These are phyloP conservation scores for Cyberlindnera samutprakarnensis DNA, from an alignment of 805 yeast genomes.

Conservation along the genomic window DNA sequence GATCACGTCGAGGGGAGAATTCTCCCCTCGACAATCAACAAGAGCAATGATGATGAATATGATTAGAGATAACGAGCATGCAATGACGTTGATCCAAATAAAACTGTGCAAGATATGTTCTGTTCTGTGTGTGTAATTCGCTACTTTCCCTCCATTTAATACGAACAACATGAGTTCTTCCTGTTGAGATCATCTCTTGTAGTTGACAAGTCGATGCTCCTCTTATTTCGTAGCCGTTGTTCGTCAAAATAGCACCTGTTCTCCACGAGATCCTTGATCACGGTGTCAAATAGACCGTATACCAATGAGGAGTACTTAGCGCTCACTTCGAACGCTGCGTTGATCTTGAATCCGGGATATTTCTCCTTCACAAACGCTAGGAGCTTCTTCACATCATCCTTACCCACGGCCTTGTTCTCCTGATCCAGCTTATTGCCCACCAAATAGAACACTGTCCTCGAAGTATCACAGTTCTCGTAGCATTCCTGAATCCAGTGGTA, in stretches of 20 bases:
- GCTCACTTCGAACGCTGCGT: slow-evolving; percentile 40
- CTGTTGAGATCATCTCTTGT: slow-evolving; percentile 18
- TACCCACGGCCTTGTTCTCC: slow-evolving; percentile 29
- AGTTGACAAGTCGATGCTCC: slow-evolving; percentile 21
- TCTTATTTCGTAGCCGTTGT: slow-evolving; percentile 18
- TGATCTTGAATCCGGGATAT: slow-evolving; percentile 25
- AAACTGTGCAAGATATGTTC: too few relatives aligned
- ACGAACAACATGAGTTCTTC: slow-evolving; percentile 18
- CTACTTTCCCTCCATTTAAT: too few relatives aligned
- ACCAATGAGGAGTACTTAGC: slow-evolving; percentile 35
- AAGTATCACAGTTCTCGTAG: slow-evolving; percentile 26
- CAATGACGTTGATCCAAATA: too few relatives aligned
- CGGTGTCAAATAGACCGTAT: slow-evolving; percentile 29
- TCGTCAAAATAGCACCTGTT: slow-evolving; percentile 31
- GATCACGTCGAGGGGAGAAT: slow-evolving; percentile 4
- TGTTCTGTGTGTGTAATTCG: too few relatives aligned
- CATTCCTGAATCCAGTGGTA: slow-evolving; percentile 37
- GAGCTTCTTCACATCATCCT: slow-evolving; percentile 30
- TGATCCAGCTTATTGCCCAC: slow-evolving; percentile 40
- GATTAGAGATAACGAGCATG: too few relatives aligned
- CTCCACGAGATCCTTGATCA: slow-evolving; percentile 34
- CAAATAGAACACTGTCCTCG: slow-evolving; percentile 30
- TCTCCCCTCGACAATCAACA: background rate
- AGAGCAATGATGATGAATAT: background rate
- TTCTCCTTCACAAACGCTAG: slow-evolving; percentile 24